phyloP scores from a whole-genome alignment of 108 stramenopile genomes.

The Conticribra guillardii region DNA sequence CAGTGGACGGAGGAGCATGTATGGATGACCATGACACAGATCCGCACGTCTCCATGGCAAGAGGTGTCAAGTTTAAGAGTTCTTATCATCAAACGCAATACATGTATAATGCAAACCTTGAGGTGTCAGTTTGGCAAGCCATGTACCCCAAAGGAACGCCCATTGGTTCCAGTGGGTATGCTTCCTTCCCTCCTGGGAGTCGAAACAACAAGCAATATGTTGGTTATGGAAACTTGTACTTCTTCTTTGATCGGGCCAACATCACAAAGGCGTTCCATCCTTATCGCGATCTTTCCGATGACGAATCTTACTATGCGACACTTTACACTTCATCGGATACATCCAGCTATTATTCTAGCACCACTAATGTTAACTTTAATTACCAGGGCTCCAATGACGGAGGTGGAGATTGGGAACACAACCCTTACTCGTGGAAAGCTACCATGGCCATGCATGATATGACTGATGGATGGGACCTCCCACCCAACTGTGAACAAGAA shows the following conservation, averaged over 20 bases:
- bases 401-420: constrained; percentile 69
- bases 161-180: constrained; percentile 80
- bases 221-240: constrained; percentile 90
- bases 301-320: constrained; percentile 74
- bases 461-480: constrained; percentile 92
- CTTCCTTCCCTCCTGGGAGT: constrained; percentile 84
- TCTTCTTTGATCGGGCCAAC: constrained; percentile 92
- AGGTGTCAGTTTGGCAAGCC: constrained; percentile 91
- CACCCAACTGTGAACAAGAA: constrained; percentile 86
- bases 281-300: constrained; percentile 62
- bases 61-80: constrained; percentile 91
- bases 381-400: constrained; percentile 62
- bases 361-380: constrained; percentile 63
- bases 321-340: constrained; percentile 53
- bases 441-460: constrained; percentile 85
- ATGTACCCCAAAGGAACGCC: constrained; percentile 89
- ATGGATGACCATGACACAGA: constrained; percentile 93
- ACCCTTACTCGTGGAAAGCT: constrained; percentile 84
- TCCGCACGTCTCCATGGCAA: constrained; percentile 91
- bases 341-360: constrained; percentile 61
- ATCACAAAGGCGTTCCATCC: constrained; percentile 88
- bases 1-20: constrained; percentile 79
- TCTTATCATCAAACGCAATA: constrained; percentile 71
- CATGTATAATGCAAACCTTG: constrained; percentile 77
- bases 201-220: constrained; percentile 72